These are phyloP conservation scores for Lupinus albus DNA, from an alignment of 306 rosid species.

Conservation along the genomic window DNA sequence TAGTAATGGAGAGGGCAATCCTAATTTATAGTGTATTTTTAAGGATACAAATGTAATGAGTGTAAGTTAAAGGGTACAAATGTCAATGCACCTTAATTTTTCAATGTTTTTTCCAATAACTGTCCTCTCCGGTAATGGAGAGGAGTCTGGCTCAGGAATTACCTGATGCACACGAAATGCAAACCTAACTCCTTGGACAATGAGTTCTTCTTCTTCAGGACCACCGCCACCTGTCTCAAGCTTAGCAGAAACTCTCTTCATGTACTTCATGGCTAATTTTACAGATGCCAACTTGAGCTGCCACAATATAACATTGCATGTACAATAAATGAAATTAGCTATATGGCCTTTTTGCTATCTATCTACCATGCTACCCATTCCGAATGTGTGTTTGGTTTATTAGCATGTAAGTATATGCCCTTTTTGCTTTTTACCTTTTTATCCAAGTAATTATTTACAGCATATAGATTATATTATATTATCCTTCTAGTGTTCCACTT, in stretches of 20 bases:
- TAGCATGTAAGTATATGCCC: background rate
- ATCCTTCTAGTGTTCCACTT: constrained; percentile 21
- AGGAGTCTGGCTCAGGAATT: no score
- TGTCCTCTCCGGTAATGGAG: no score
- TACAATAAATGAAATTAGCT: constrained; percentile 33
- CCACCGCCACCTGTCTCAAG: constrained; percentile 75
- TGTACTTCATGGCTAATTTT: constrained; percentile 84
- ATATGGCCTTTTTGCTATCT: constrained; percentile 16
- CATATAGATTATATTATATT: background rate
- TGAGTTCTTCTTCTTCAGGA: constrained; percentile 93
- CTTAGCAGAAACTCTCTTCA: constrained; percentile 88
- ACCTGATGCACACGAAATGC: constrained; percentile 98
- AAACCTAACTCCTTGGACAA: constrained; percentile 82
- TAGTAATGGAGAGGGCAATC: no score
- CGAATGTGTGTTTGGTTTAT: constrained; percentile 2
- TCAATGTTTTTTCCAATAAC: no score
- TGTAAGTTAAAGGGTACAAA: no score
- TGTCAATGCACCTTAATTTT: no score
- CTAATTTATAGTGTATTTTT: no score
- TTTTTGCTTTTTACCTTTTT: constrained; percentile 13
- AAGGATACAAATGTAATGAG: no score
- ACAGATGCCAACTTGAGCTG: constrained; percentile 93
- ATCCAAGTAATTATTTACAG: constrained; percentile 6
- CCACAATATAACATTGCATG: constrained; percentile 19
- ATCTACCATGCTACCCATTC: constrained; percentile 11